phyloP scores from a whole-genome alignment of 2,329 filamentous ascomycete genomes.

The Epichloe sylvatica region DNA sequence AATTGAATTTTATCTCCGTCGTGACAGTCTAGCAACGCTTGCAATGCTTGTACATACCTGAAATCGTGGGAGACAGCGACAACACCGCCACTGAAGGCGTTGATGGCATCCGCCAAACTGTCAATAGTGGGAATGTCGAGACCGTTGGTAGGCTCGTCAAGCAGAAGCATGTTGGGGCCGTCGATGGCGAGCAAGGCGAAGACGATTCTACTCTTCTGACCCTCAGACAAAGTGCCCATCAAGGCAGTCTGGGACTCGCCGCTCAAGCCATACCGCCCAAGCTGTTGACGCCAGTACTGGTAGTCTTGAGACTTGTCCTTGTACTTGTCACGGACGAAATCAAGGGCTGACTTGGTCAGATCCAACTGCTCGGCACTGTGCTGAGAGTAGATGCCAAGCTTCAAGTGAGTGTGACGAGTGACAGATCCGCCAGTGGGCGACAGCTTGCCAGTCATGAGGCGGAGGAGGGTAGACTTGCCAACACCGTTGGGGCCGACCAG shows the following conservation, averaged over 20 bases:
- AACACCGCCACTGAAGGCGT: slow-evolving; percentile 89
- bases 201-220: slow-evolving; percentile 95
- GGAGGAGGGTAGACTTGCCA: slow-evolving; percentile 90
- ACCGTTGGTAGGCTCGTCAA: slow-evolving; percentile 99
- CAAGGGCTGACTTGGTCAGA: slow-evolving; percentile 90
- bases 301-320: slow-evolving; percentile 81
- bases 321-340: slow-evolving; percentile 97
- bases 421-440: slow-evolving; percentile 71
- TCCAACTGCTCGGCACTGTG: slow-evolving; percentile 98
- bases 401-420: slow-evolving; percentile 90
- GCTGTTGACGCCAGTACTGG: slow-evolving; percentile 98
- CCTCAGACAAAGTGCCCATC: slow-evolving; percentile 95
- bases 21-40: not conserved
- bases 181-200: slow-evolving; percentile 95
- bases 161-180: slow-evolving; percentile 87
- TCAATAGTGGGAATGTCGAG: slow-evolving; percentile 98
- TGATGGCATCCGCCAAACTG: slow-evolving; percentile 92
- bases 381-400: slow-evolving; percentile 95
- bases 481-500: slow-evolving; percentile 98
- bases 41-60: slow-evolving; percentile 46
- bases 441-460: slow-evolving; percentile 92
- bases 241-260: slow-evolving; percentile 91
- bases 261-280: slow-evolving; percentile 83
- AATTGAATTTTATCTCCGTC: not conserved
- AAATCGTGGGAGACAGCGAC: slow-evolving; percentile 98